Evolutionary conservation across 257 asterid genomes (phyloP), one percentile per base, ranked within the genome.

Genomic region (Gentiana straminea): DNA sequence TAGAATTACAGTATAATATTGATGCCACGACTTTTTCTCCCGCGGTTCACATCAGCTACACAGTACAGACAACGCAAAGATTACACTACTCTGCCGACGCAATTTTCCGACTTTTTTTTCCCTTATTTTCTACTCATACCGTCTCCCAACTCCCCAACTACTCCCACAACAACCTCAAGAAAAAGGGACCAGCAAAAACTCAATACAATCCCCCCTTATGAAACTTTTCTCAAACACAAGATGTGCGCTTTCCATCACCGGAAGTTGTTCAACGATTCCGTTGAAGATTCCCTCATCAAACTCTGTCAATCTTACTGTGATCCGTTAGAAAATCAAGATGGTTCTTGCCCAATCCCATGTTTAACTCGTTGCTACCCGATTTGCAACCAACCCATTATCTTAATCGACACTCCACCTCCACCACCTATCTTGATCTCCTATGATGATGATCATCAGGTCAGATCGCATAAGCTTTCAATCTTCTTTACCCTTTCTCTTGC

Each of bases 241-340:
- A 82, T 78, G 94, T 77, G 73, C 57, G 24, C 24, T 24, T 64
- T 69, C 63, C 63, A 61, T 56, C 75, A 24, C 53, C 55, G 80
- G 56, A 77, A 74, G 52, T 59, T 77, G 24, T 62, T 79, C 4
- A 36, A 63, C 55, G 75, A 66, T 6, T 52, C 78, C 2, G 39
- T 12, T 5, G 49, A 36, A 9, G 67, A 65, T 24, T 33, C 64
- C 5, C 13, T 47, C 5, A 39, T n/a, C 2, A 8, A 2, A 33
- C 0, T 2, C 0, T 84, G 94, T 35, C 1, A 54, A 49, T 12
- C 5, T 0, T 49, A 0, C 3, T 83, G 94, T 53, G 13, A 63
- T 2, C 37, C 13, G 52, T 0, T 0, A 3, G 9, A 4, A 15
- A 52, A 50, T 33, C 55, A 44, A 2, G 53, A 35, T 4, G 68